Evolutionary conservation across 495 filamentous ascomycete species (phyloP), one percentile per base, ranked within the genome.

Genomic region (Bathelium albidoporum): DNA sequence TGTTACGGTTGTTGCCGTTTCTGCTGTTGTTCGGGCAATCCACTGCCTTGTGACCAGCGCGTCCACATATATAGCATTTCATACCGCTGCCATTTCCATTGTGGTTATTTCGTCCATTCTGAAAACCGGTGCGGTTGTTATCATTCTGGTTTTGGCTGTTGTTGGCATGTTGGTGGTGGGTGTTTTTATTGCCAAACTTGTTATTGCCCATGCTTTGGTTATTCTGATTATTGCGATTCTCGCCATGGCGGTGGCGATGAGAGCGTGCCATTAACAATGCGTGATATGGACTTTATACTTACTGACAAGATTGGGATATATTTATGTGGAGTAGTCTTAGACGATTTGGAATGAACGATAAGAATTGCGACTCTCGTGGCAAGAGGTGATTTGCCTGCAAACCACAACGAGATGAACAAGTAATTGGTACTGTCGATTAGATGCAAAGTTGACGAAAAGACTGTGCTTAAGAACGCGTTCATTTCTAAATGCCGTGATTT

Each of bases 361-460:
- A n/a, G 9, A 18, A 49, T 10, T 49, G 49, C 49, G 49, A 55
- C n/a, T 55, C 49, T 29, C 2, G 16, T 55, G 49, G 26, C 7
- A 29, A 55, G 49, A 55, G 49, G 24, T 55, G 49, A 55, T 55
- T 55, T 55, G 49, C 49, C 49, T 28, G 49, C 49, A 55, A 55
- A 55, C 49, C 49, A 55, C 49, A 20, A 20, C 9, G 24, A 55
- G 22, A 29, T 7, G 49, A 29, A 55, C 20, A 29, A 55, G 5
- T 0, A 9, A 28, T 55, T 55, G 26, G 49, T 55, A 16, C 20
- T 55, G 20, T 55, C 49, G 4, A 29, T 26, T 9, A 29, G 20
- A 20, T 3, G 43, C 43, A n/a, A 49, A 49, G 20, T 11, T 49
- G 43, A 49, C 18, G 43, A 20, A 18, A 49, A 18, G 20, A 18